These are phyloP conservation scores for Fusarium sterilihyphosum DNA, from an alignment of 2,329 filamentous ascomycete species.

Conservation along the genomic window DNA sequence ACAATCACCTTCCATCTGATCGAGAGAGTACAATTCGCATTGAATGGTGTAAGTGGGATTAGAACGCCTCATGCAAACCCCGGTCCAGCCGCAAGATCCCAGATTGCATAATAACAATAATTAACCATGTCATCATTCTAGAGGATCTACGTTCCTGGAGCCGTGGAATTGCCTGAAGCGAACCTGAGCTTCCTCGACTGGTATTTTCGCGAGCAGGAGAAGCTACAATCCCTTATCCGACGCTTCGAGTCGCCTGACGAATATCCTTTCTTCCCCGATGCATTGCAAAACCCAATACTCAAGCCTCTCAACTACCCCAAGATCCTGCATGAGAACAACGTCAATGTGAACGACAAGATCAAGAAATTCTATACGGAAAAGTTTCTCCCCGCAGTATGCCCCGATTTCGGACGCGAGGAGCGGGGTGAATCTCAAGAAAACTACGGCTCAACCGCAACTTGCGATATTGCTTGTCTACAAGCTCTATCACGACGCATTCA, in stretches of 20 bases:
- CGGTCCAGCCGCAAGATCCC: constrained; percentile 7
- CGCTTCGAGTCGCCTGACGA: constrained; percentile 97
- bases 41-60: constrained; percentile 67
- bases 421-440: constrained; percentile 90
- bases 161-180: constrained; percentile 79
- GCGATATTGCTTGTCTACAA: constrained; percentile 90
- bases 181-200: constrained; percentile 90
- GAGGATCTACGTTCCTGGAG: constrained; percentile 84
- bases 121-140: constrained; percentile 41
- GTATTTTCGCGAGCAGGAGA: constrained; percentile 90
- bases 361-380: constrained; percentile 84
- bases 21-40: constrained; percentile 95
- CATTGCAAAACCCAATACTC: constrained; percentile 83
- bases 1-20: constrained; percentile 98
- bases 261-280: constrained; percentile 93
- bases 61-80: constrained; percentile 23
- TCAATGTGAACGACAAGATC: constrained; percentile 90
- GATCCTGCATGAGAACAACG: constrained; percentile 87
- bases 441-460: constrained; percentile 91
- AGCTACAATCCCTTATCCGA: constrained; percentile 89
- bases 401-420: constrained; percentile 79
- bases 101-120: constrained; percentile 8
- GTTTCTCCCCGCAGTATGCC: constrained; percentile 86
- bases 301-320: constrained; percentile 86
- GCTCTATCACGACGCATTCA: constrained; percentile 91